A percentile compares a stretch with the other conserved stretches of the same genome.
These are phyloP conservation scores for Domatiomyces globalis DNA, from an alignment of 2,329 filamentous ascomycete species.

Conservation along the genomic window DNA sequence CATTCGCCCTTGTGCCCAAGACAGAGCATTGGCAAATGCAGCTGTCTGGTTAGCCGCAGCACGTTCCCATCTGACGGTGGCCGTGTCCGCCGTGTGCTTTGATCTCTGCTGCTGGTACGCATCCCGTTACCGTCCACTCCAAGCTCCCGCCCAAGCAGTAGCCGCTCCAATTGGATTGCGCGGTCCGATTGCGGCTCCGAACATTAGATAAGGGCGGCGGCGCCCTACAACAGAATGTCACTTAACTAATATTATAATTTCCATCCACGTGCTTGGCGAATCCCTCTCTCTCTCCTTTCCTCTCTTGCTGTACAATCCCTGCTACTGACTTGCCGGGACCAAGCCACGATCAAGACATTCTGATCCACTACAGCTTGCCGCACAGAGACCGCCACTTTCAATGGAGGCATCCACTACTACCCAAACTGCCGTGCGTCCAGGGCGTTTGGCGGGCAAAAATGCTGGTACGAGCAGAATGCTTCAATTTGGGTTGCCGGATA, in stretches of 20 bases:
- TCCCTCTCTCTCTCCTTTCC: not conserved
- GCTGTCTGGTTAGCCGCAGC: too few relatives aligned
- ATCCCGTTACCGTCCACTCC: too few relatives aligned
- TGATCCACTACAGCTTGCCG: not conserved
- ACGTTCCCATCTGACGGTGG: not conserved
- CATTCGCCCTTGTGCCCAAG: not conserved
- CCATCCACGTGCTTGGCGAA: not conserved
- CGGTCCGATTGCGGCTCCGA: not conserved
- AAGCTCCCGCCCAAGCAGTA: not conserved
- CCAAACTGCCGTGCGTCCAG: slow-evolving; percentile 30
- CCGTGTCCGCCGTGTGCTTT: not conserved
- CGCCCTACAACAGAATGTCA: not conserved
- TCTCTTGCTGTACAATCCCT: not conserved
- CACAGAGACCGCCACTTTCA: not conserved
- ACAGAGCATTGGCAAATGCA: not conserved
- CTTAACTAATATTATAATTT: too few relatives aligned
- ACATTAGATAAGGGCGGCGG: not conserved
- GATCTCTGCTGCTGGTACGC: too few relatives aligned
- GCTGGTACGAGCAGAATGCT: slow-evolving; percentile 41
- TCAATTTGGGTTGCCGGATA: not conserved
- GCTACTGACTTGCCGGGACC: not conserved
- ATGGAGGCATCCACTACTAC: slow-evolving; percentile 24
- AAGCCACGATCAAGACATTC: not conserved
- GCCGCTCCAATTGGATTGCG: not conserved
- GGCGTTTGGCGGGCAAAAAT: slow-evolving; percentile 50